Conservation (phyloP, 345 rosid genomes). For the Iberis pinnata region DNA sequence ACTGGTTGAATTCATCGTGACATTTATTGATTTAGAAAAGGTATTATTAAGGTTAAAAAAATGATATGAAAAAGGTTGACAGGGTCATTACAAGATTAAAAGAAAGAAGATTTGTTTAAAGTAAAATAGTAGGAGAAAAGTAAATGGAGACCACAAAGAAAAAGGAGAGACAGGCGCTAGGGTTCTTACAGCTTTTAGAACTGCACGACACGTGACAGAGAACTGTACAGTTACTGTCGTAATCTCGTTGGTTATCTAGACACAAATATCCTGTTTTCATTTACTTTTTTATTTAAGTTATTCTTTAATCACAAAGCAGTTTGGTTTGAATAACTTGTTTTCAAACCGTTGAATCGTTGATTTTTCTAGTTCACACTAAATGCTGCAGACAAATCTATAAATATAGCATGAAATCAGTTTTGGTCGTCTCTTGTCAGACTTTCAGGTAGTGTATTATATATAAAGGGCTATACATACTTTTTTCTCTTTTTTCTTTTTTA, state of each 20-base stretch:
- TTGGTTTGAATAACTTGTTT: not conserved
- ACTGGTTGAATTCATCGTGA: too few relatives aligned
- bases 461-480: not conserved
- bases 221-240: constrained; percentile 29
- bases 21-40: too few relatives aligned
- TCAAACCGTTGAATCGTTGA: not conserved
- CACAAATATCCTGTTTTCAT: not conserved
- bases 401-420: constrained; percentile 5
- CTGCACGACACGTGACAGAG: constrained; percentile 14
- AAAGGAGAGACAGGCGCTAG: constrained; percentile 21
- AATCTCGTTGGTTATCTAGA: constrained; percentile 23
- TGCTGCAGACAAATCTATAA: not conserved
- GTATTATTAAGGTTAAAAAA: too few relatives aligned
- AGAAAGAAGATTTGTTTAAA: not conserved
- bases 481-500: not conserved
- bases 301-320: not conserved
- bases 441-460: constrained; percentile 1
- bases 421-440: constrained; percentile 14
- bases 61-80: too few relatives aligned
- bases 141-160: constrained; percentile 26
- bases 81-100: too few relatives aligned
- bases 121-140: constrained; percentile 2
- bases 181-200: constrained; percentile 16
- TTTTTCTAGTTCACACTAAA: not conserved
- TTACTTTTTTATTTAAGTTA: not conserved